These are phyloP conservation scores for Imleria badia DNA, from an alignment of 768 basidiomycete genomes.

Conservation along the genomic window DNA sequence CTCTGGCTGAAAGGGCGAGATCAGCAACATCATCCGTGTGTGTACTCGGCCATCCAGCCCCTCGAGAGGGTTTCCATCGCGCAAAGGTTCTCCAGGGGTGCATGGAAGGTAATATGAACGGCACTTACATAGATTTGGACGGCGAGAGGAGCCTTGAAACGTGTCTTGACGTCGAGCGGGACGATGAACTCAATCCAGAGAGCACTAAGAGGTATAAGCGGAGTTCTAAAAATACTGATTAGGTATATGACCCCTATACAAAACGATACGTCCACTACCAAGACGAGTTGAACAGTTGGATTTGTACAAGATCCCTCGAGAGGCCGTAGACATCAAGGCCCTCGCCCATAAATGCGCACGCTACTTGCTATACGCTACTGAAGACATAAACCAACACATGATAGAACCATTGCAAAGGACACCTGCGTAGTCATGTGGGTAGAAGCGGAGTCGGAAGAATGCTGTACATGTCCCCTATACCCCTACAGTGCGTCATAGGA, in stretches of 20 bases:
- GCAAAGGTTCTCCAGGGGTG: slow-evolving; percentile 4
- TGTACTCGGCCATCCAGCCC: slow-evolving; percentile 35
- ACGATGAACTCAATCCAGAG: slow-evolving; percentile 25
- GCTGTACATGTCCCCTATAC: no score
- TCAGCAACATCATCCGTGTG: slow-evolving; percentile 33
- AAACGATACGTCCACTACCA: no score
- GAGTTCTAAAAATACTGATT: slow-evolving; percentile 23
- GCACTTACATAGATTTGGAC: slow-evolving; percentile 24
- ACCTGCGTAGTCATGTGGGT: no score
- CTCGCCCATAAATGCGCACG: no score
- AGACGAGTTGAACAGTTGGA: no score
- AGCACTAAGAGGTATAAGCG: slow-evolving; percentile 17
- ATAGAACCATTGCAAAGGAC: no score
- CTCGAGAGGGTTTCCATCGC: neutral
- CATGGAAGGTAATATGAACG: neutral
- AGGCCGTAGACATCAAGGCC: no score
- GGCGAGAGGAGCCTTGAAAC: slow-evolving; percentile 28
- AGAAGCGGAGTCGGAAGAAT: no score
- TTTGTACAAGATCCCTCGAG: no score
- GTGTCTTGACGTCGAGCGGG: slow-evolving; percentile 40
- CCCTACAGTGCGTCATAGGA: no score
- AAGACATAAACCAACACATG: no score
- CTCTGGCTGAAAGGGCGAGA: slow-evolving; percentile 28
- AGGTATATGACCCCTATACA: slow-evolving; percentile 10
- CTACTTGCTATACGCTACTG: no score